Conservation (phyloP, 2,329 filamentous ascomycete genomes). For the Diaporthe destruens region DNA sequence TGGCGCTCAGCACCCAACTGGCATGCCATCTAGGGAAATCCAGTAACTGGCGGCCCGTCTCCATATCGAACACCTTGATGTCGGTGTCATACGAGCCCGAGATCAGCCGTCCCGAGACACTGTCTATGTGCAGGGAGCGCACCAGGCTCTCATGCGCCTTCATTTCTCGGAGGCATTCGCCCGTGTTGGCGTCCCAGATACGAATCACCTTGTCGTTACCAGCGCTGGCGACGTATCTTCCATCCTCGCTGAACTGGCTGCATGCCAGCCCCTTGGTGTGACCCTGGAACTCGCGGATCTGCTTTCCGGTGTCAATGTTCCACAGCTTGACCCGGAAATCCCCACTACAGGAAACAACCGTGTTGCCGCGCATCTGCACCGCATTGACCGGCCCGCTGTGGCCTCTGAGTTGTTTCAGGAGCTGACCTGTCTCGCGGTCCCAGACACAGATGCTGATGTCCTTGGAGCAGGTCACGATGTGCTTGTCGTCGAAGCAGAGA, state of each 20-base stretch:
- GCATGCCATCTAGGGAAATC: conserved; percentile 95
- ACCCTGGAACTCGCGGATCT: conserved; percentile 89
- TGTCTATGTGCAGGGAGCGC: conserved; percentile 91
- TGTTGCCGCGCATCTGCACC: conserved; percentile 92
- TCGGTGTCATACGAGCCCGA: conserved; percentile 96
- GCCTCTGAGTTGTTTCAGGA: conserved; percentile 84
- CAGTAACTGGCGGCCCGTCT: conserved; percentile 80
- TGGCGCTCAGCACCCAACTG: conserved; percentile 96
- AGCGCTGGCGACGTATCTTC: conserved; percentile 91
- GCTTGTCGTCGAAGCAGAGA: conserved; percentile 89
- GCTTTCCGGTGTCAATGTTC: conserved; percentile 90
- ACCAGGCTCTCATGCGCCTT: conserved; percentile 88
- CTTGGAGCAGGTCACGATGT: conserved; percentile 98
- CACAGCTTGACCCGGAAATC: conserved; percentile 95
- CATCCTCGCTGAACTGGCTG: conserved; percentile 95
- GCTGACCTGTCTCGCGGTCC: conserved; percentile 82
- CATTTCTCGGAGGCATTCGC: conserved; percentile 84
- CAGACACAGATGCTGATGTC: conserved; percentile 94
- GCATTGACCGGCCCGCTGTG: conserved; percentile 96
- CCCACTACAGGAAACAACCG: conserved; percentile 92
- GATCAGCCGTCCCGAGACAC: conserved; percentile 84
- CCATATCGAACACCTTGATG: conserved; percentile 93
- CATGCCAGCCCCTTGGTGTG: conserved; percentile 95
- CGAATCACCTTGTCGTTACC: conserved; percentile 97
- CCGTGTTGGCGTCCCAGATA: conserved; percentile 94